Percentiles rank a stretch among this genome's conserved stretches.
phyloP scores from a whole-genome alignment of 768 basidiomycete species.

The Mycena latifolia region DNA sequence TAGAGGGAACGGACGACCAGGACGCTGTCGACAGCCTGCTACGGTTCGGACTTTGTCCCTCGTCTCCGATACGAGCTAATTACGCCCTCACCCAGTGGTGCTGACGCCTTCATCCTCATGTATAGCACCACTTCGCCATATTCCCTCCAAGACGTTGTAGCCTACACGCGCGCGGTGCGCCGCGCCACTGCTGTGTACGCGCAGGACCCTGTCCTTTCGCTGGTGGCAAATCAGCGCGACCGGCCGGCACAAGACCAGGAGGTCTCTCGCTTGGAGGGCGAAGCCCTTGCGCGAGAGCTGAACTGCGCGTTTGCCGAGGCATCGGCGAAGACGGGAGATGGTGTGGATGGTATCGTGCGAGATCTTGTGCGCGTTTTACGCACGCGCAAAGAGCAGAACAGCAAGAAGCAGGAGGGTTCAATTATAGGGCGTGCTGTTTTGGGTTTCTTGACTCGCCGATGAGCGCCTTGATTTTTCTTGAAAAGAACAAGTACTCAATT shows the following conservation, averaged over 20 bases:
- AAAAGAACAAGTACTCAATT: background rate
- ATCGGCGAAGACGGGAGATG: conserved; percentile 33
- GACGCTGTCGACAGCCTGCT: conserved; percentile 5
- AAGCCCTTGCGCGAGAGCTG: conserved; percentile 33
- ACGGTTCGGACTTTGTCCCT: conserved; percentile 12
- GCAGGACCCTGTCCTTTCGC: conserved; percentile 24
- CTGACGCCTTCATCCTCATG: conserved; percentile 37
- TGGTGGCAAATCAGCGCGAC: conserved; percentile 35
- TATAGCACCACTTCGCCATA: conserved; percentile 37
- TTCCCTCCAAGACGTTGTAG: conserved; percentile 34
- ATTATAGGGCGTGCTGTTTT: conserved; percentile 12
- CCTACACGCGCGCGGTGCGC: conserved; percentile 31
- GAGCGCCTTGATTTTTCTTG: conserved; percentile 1
- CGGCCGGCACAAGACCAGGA: conserved; percentile 34
- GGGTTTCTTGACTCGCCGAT: conserved; percentile 23
- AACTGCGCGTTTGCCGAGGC: conserved; percentile 27
- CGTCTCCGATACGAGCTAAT: conserved; percentile 2
- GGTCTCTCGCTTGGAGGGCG: conserved; percentile 27
- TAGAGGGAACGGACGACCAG: conserved; percentile 13
- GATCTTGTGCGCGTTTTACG: conserved; percentile 31
- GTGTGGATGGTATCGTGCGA: conserved; percentile 18
- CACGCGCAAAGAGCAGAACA: conserved; percentile 8
- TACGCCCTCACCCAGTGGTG: conserved; percentile 19
- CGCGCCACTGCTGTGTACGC: conserved; percentile 24
- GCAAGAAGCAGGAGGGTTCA: background rate